A percentile compares a stretch with the other conserved stretches of the same genome.
phyloP scores from a whole-genome alignment of 73 alveolate species.

The Blepharisma stoltei region DNA sequence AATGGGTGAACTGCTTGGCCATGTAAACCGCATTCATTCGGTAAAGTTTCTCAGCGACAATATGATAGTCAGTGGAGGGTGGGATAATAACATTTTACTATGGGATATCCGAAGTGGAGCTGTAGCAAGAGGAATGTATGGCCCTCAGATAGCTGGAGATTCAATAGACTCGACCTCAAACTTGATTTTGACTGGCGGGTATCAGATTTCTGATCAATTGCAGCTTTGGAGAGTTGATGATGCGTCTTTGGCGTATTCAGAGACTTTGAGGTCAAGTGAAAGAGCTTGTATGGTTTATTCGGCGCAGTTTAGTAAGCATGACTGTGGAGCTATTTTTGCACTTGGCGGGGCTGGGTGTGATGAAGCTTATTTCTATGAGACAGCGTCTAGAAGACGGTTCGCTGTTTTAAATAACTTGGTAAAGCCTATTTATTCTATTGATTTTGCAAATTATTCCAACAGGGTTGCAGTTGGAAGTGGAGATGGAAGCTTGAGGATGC shows the following conservation, averaged over 20 bases:
- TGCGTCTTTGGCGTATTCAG: neutral
- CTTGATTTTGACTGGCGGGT: conserved; percentile 54
- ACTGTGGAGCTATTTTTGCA: conserved; percentile 1
- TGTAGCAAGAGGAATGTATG: conserved; percentile 77
- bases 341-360: conserved; percentile 18
- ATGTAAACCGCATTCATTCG: conserved; percentile 86
- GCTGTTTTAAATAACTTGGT: neutral
- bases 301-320: conserved; percentile 25
- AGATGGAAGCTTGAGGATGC: conserved; percentile 47
- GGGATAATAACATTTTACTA: conserved; percentile 91
- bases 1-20: conserved; percentile 84
- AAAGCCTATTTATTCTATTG: conserved; percentile 54
- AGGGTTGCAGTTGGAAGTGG: conserved; percentile 86
- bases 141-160: conserved; percentile 96
- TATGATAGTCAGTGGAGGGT: conserved; percentile 90
- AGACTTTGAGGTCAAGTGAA: neutral
- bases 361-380: neutral
- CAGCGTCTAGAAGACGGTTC: neutral
- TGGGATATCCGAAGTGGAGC: conserved; percentile 89
- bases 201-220: conserved; percentile 60
- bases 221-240: conserved; percentile 59
- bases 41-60: conserved; percentile 79
- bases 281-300: conserved; percentile 11
- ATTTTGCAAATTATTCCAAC: conserved; percentile 67
- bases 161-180: conserved; percentile 70